Percentiles rank a stretch among this genome's conserved stretches.
Evolutionary conservation across 768 basidiomycete genomes (phyloP).

Genomic region (Coprinellus micaceus): DNA sequence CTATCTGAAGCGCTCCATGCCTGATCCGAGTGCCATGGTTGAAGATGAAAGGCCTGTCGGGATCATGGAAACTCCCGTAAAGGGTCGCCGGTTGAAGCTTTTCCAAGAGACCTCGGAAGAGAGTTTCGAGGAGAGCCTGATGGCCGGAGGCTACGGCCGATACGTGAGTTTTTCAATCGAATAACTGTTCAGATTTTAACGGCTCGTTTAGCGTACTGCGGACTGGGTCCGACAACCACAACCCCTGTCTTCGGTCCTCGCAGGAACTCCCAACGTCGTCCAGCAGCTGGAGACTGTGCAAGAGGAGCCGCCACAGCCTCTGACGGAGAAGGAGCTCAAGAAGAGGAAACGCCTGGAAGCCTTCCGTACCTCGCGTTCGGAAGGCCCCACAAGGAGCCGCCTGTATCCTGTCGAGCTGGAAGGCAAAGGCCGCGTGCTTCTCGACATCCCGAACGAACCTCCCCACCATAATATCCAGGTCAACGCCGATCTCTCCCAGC

Average conservation of each 20-base stretch:
- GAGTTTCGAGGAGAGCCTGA: constrained; percentile 80
- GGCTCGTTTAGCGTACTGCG: constrained; percentile 43
- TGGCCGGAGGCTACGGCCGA: constrained; percentile 76
- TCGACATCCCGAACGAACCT: constrained; percentile 50
- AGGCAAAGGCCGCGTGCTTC: constrained; percentile 67
- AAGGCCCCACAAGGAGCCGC: constrained; percentile 30
- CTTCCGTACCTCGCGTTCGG: constrained; percentile 46
- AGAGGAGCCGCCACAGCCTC: constrained; percentile 26
- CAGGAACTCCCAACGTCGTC: constrained; percentile 42
- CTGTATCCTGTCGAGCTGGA: constrained; percentile 64
- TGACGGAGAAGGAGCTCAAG: constrained; percentile 58
- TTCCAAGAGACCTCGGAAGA: constrained; percentile 83
- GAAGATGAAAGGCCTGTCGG: constrained; percentile 45
- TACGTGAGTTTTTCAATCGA: constrained; percentile 47
- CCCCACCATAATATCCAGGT: constrained; percentile 17
- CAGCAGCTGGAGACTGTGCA: constrained; percentile 37
- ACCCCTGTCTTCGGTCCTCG: constrained; percentile 38
- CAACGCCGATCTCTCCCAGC: constrained; percentile 25
- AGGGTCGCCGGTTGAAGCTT: constrained; percentile 67
- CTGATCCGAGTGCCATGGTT: constrained; percentile 35
- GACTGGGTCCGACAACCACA: constrained; percentile 61
- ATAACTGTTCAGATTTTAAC: neutral
- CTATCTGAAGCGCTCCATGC: constrained; percentile 61
- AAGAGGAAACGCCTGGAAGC: constrained; percentile 69
- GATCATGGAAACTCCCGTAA: constrained; percentile 65